Evolutionary conservation across 2,329 filamentous ascomycete genomes (phyloP), one percentile per base, ranked within the genome.

Genomic region (Cadophora sp.): DNA sequence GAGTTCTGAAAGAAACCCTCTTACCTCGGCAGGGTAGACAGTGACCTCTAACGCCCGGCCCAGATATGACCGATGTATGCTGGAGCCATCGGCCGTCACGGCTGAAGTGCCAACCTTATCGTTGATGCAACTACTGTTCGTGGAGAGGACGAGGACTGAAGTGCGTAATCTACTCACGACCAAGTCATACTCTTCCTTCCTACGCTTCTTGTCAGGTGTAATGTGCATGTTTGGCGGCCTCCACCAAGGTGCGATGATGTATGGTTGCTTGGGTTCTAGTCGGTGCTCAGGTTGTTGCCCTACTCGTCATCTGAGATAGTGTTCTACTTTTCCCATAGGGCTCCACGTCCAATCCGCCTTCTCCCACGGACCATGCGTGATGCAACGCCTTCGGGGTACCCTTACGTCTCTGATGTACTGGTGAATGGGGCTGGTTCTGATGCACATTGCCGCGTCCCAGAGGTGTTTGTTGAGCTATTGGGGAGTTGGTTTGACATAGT

Each of bases 161-260:
- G 62, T 55, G 37, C 50, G 62, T 48, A 37, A 64, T 64, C 62
- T 64, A 27, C 62, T 64, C 26, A 64, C 46, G 40, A 62, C 19
- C 40, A 40, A 62, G 37, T 64, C 62, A 64, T 56, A 48, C 62
- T 64, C 46, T 64, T 64, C 62, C 48, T 29, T 64, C 62, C 62
- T 26, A 64, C 62, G 62, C 48, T 53, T 56, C 50, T 55, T 64
- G 31, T 64, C 24, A 56, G 50, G 48, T 56, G 62, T 26, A 37
- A 64, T 64, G 62, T 64, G 62, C 43, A 64, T 56, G 24, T 55
- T 64, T 64, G 62, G 62, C 31, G 50, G 62, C 37, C 62, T 56
- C 62, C 62, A 64, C 50, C n/a, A 64, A 37, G 48, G 62, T 55
- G 50, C 50, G 62, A 64, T 53, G 11, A 55, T 62, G 27, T 62